phyloP scores from a whole-genome alignment of 805 yeast species.

The Danielia oregonensis region DNA sequence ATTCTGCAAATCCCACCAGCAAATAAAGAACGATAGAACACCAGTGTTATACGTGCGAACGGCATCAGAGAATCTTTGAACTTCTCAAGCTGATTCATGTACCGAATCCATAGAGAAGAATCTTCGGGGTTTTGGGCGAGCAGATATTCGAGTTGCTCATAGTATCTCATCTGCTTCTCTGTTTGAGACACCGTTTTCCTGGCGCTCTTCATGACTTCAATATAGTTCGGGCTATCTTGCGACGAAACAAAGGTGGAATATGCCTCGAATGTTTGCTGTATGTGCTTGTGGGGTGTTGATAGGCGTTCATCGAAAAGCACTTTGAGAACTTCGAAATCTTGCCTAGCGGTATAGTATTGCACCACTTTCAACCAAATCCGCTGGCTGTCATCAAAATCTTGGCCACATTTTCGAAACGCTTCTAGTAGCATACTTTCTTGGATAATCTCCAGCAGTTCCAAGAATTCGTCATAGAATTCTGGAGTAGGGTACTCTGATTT shows the following conservation, averaged over 20 bases:
- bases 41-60: background rate
- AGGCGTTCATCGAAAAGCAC: conserved; percentile 30
- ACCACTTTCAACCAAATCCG: conserved; percentile 19
- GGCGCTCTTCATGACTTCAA: conserved; percentile 32
- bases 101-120: conserved; percentile 27
- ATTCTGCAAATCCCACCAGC: conserved; percentile 4
- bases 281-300: conserved; percentile 34
- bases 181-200: conserved; percentile 28
- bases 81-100: conserved; percentile 26
- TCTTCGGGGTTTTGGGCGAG: conserved; percentile 14
- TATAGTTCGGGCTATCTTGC: conserved; percentile 26
- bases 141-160: conserved; percentile 34
- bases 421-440: background rate
- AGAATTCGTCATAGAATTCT: background rate
- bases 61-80: conserved; percentile 9
- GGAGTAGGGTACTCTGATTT: conserved; percentile 2
- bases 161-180: conserved; percentile 20
- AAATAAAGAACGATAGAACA: conserved; percentile 23
- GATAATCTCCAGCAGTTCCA: background rate
- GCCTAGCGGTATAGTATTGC: conserved; percentile 2
- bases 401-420: conserved; percentile 20
- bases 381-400: conserved; percentile 23
- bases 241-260: conserved; percentile 40
- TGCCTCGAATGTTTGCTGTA: conserved; percentile 38
- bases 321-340: conserved; percentile 16